Percentiles rank a stretch among this genome's conserved stretches.
Conservation (phyloP, 2,329 filamentous ascomycete species). For the Alternaria alternata region DNA sequence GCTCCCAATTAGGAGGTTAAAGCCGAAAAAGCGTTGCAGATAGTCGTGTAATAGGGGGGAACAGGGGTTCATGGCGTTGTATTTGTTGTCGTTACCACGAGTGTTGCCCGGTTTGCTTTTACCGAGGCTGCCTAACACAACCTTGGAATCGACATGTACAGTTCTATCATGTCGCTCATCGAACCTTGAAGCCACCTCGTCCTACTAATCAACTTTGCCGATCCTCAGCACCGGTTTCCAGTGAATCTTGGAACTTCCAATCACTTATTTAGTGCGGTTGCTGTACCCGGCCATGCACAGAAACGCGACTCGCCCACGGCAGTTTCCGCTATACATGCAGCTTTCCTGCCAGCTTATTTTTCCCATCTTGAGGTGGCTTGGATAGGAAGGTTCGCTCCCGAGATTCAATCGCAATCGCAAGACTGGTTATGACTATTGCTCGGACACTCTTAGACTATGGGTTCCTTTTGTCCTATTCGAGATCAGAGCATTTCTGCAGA, state of each 20-base stretch:
- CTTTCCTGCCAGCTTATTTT: not conserved
- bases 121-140: not conserved
- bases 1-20: not conserved
- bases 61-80: not conserved
- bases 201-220: not conserved
- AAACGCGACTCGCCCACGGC: not conserved
- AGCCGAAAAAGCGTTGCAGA: not conserved
- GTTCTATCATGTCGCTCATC: not conserved
- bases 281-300: not conserved
- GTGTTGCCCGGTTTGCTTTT: not conserved
- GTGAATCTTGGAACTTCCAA: not conserved
- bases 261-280: not conserved
- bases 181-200: not conserved
- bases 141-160: not conserved
- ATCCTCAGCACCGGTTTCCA: not conserved
- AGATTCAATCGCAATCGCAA: not conserved
- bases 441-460: not conserved
- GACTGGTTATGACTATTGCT: not conserved
- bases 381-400: too few species aligned
- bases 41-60: not conserved
- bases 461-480: not conserved
- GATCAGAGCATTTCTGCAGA: not conserved
- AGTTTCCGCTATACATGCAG: not conserved
- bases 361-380: not conserved
- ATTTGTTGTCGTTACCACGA: not conserved